These are phyloP conservation scores for Tolypocladium endophyticum DNA, from an alignment of 2,329 filamentous ascomycete species.

Conservation along the genomic window DNA sequence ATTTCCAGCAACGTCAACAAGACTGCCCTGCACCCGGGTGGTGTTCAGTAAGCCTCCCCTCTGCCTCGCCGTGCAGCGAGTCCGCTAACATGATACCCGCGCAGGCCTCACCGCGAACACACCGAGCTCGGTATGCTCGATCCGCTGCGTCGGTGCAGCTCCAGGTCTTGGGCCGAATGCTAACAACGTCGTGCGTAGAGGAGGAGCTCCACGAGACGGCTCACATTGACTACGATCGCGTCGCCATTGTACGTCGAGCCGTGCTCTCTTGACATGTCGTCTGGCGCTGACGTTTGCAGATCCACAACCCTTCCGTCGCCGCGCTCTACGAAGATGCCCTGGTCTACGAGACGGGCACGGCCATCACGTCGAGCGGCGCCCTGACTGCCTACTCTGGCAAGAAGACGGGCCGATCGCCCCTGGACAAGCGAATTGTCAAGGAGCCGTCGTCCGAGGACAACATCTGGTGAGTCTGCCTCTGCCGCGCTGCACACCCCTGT, in stretches of 20 bases:
- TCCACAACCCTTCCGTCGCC: slow-evolving; percentile 88
- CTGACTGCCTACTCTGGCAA: slow-evolving; percentile 95
- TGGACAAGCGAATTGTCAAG: slow-evolving; percentile 95
- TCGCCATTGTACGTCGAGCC: slow-evolving; percentile 69
- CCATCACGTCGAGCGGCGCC: slow-evolving; percentile 91
- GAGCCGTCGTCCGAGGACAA: slow-evolving; percentile 82
- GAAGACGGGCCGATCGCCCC: slow-evolving; percentile 93
- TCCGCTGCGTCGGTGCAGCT: background rate
- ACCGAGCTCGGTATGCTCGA: slow-evolving; percentile 65
- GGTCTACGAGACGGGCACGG: slow-evolving; percentile 87
- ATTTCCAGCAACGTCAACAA: slow-evolving; percentile 65
- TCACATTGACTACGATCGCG: slow-evolving; percentile 98
- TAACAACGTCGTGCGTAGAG: slow-evolving; percentile 33
- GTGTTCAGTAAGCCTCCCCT: slow-evolving; percentile 66
- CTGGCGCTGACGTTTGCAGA: slow-evolving; percentile 25
- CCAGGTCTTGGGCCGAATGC: slow-evolving; percentile 7
- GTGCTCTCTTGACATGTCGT: background rate
- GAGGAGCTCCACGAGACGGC: slow-evolving; percentile 95
- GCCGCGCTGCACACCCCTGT: background rate
- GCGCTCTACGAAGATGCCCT: slow-evolving; percentile 98
- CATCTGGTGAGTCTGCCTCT: slow-evolving; percentile 55
- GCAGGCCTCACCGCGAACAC: slow-evolving; percentile 73
- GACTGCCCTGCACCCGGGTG: slow-evolving; percentile 80
- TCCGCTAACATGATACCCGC: slow-evolving; percentile 14
- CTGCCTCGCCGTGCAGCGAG: background rate